phyloP scores from a whole-genome alignment of 208 protist genomes.

The Crithidia sp. region DNA sequence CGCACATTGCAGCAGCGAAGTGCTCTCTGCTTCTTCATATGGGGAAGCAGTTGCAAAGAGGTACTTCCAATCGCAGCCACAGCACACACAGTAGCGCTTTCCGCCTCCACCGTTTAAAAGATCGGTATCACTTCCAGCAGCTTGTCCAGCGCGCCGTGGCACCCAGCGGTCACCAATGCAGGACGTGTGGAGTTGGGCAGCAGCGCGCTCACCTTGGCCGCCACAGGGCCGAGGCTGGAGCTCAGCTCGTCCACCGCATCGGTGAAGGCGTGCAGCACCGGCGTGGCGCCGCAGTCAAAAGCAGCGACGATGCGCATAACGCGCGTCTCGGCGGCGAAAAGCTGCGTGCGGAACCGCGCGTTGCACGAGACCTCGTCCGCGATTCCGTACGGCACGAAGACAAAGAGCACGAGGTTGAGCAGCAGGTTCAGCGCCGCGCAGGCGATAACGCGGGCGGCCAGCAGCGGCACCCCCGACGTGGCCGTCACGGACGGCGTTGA shows the following conservation, averaged over 20 bases:
- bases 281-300: conserved; percentile 29
- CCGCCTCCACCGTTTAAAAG: background rate
- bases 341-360: conserved; percentile 23
- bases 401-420: conserved; percentile 23
- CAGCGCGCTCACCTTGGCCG: conserved; percentile 28
- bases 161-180: conserved; percentile 20
- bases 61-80: no score
- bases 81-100: no score
- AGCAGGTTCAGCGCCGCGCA: conserved; percentile 27
- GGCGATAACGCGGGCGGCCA: conserved; percentile 22
- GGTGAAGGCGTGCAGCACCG: conserved; percentile 3
- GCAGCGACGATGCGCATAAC: conserved; percentile 22
- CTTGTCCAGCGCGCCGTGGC: conserved; percentile 32
- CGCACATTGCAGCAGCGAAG: no score
- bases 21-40: no score
- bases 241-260: conserved; percentile 27
- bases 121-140: conserved; percentile 27
- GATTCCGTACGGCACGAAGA: conserved; percentile 22
- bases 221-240: conserved; percentile 15
- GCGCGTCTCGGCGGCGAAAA: conserved; percentile 28
- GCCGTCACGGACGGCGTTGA: background rate
- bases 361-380: conserved; percentile 32
- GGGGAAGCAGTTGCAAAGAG: no score
- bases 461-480: conserved; percentile 7
- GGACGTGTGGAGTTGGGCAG: conserved; percentile 22